Evolutionary conservation across 495 filamentous ascomycete genomes (phyloP).

Genomic region (Corynascus novoguineensis): DNA sequence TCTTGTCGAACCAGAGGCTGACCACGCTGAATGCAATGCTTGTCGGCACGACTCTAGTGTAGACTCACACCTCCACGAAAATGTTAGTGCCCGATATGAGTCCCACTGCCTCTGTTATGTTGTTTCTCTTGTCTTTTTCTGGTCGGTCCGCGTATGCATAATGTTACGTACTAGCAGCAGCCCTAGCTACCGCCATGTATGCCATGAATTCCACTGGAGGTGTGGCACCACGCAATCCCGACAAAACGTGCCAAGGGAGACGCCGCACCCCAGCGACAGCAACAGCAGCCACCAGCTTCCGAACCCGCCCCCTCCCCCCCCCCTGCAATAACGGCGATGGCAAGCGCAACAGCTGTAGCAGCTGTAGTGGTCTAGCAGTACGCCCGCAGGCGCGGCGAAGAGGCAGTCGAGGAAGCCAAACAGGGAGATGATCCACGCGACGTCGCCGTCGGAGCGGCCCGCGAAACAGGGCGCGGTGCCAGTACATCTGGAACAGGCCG

Average conservation of each 20-base stretch:
- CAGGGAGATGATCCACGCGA: conserved; percentile 31
- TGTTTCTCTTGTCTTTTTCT: too few relatives aligned
- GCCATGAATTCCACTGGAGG: conserved; percentile 28
- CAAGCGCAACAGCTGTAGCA: conserved; percentile 6
- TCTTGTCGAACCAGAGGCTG: conserved; percentile 27
- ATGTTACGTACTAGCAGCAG: conserved; percentile 18
- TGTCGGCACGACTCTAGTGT: conserved; percentile 14
- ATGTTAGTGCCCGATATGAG: background rate
- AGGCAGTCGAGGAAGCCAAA: conserved; percentile 29
- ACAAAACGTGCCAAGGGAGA: conserved; percentile 24
- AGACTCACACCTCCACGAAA: background rate
- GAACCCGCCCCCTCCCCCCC: background rate
- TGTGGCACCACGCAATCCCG: conserved; percentile 23
- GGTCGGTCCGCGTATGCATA: too few relatives aligned
- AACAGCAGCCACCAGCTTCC: conserved; percentile 1
- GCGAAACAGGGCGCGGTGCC: conserved; percentile 22
- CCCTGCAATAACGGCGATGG: background rate
- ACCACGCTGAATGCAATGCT: conserved; percentile 25
- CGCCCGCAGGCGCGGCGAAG: conserved; percentile 18
- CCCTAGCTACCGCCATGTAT: conserved; percentile 24
- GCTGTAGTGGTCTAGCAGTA: conserved; percentile 25
- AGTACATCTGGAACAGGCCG: conserved; percentile 29
- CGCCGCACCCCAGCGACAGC: conserved; percentile 15
- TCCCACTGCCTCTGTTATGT: too few relatives aligned
- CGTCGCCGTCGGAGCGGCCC: conserved; percentile 12